Evolutionary conservation across 2,329 filamentous ascomycete genomes (phyloP).

Genomic region (Cladosporium sp.): DNA sequence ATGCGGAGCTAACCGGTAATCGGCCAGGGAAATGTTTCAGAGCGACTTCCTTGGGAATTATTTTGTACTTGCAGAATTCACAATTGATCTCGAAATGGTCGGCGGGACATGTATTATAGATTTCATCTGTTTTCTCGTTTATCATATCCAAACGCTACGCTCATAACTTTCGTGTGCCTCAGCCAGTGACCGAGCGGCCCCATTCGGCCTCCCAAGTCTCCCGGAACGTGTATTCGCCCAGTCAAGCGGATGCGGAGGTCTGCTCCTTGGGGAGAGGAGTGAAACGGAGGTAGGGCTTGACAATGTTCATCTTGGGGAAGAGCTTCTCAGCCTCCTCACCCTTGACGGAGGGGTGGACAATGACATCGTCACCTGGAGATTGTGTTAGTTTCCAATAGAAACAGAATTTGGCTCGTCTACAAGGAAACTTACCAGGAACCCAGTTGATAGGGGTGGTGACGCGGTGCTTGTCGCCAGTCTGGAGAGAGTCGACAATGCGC

Average conservation of each 20-base stretch:
- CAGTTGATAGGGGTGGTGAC: constrained; percentile 65
- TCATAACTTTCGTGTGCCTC: constrained; percentile 16
- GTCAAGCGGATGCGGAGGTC: constrained; percentile 47
- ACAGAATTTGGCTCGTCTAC: no score
- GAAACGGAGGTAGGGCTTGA: constrained; percentile 63
- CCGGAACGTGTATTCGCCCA: constrained; percentile 32
- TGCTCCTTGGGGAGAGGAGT: constrained; percentile 61
- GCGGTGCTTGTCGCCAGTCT: constrained; percentile 60
- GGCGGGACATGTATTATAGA: neutral
- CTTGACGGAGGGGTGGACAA: constrained; percentile 60
- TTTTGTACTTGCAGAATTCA: neutral
- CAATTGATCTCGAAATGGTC: neutral
- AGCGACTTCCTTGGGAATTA: neutral
- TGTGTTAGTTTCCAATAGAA: constrained; percentile 5
- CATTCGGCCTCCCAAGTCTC: constrained; percentile 30
- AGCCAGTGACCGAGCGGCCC: constrained; percentile 20
- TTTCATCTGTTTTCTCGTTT: constrained; percentile 14
- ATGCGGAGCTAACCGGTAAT: neutral
- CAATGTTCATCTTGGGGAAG: constrained; percentile 61
- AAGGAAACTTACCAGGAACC: constrained; percentile 41
- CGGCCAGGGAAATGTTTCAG: neutral
- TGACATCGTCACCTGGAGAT: constrained; percentile 53
- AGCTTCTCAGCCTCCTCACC: constrained; percentile 60
- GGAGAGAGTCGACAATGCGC: constrained; percentile 53
- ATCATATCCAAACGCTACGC: constrained; percentile 13